Conservation (phyloP, 2,329 filamentous ascomycete species). For the Pseudocercospora vitis region DNA sequence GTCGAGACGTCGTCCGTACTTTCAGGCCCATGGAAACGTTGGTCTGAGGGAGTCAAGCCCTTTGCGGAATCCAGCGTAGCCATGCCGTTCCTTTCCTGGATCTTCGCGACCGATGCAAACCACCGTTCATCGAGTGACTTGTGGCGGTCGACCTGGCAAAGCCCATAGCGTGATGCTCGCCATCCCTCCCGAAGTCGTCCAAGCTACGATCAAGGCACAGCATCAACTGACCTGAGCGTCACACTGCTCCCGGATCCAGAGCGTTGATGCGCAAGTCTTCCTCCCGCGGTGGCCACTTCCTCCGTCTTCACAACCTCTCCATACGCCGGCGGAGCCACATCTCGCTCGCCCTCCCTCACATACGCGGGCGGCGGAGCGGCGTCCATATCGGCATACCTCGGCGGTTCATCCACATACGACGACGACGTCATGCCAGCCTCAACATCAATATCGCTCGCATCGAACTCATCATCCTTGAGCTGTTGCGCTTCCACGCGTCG, state of each 20-base stretch:
- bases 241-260: background rate
- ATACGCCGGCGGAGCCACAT: background rate
- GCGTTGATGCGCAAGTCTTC: background rate
- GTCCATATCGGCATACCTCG: background rate
- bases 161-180: too few relatives aligned
- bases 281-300: background rate
- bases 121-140: too few relatives aligned
- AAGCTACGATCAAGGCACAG: too few relatives aligned
- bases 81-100: too few relatives aligned
- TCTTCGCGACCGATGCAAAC: too few relatives aligned
- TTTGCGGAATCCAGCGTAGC: too few relatives aligned
- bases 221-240: too few relatives aligned
- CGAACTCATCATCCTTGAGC: background rate
- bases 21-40: too few relatives aligned
- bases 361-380: background rate
- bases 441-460: background rate
- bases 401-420: slow-evolving; percentile 2
- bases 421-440: background rate
- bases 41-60: too few relatives aligned
- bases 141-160: too few relatives aligned
- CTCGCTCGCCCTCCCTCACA: background rate
- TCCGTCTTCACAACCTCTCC: background rate
- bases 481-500: background rate
- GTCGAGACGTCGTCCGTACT: too few relatives aligned
- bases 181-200: too few relatives aligned